A percentile compares a stretch with the other conserved stretches of the same genome.
Conservation (phyloP, 306 rosid species). For the Hippophae gyantsensis region DNA sequence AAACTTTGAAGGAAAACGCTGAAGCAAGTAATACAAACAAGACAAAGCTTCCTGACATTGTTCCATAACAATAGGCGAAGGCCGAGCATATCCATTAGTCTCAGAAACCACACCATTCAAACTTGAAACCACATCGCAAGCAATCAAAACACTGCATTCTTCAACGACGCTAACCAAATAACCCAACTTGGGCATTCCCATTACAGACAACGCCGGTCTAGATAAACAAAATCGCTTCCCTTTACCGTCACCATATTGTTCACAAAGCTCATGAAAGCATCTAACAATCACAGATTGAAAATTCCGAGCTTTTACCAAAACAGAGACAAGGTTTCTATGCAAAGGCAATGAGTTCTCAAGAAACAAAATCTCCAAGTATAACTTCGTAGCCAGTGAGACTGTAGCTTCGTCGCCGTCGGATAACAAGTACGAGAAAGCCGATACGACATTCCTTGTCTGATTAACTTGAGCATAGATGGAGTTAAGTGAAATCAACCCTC, state of each 20-base stretch:
- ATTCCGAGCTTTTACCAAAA: slow-evolving; percentile 37
- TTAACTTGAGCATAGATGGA: slow-evolving; percentile 61
- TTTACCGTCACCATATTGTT: slow-evolving; percentile 26
- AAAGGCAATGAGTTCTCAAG: slow-evolving; percentile 64
- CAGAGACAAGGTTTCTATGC: slow-evolving; percentile 58
- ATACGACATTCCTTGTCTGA: slow-evolving; percentile 41
- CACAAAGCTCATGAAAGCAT: slow-evolving; percentile 40
- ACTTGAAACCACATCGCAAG: slow-evolving; percentile 43
- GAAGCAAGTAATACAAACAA: slow-evolving; percentile 83
- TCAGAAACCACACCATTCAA: slow-evolving; percentile 47
- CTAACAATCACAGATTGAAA: slow-evolving; percentile 26
- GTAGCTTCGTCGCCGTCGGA: slow-evolving; percentile 22
- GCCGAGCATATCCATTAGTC: slow-evolving; percentile 42
- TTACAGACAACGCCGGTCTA: slow-evolving; percentile 52
- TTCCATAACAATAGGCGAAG: slow-evolving; percentile 89
- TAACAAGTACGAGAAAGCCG: slow-evolving; percentile 41
- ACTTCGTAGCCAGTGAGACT: slow-evolving; percentile 26
- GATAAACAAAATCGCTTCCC: slow-evolving; percentile 60
- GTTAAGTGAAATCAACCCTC: slow-evolving; percentile 35
- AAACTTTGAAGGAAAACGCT: slow-evolving; percentile 62
- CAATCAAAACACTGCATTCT: slow-evolving; percentile 51
- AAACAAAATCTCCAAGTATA: slow-evolving; percentile 59
- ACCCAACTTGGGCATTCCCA: slow-evolving; percentile 75
- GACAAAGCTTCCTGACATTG: slow-evolving; percentile 96
- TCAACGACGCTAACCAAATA: slow-evolving; percentile 52